Evolutionary conservation across 2,329 filamentous ascomycete species (phyloP).

Genomic region (Cryphonectria radicalis): DNA sequence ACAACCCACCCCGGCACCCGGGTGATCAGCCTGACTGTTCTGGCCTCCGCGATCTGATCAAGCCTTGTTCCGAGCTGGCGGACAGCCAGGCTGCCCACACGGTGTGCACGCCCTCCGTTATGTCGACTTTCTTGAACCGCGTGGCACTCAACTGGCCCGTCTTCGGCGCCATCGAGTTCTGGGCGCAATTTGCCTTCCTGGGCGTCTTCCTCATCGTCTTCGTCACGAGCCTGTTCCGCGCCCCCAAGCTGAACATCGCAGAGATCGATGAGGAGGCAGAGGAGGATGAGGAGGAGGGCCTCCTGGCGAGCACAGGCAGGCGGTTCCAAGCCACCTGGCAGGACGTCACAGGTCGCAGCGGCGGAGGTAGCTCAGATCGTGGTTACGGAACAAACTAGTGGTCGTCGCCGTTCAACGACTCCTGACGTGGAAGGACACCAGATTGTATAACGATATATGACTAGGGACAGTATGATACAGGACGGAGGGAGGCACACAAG

Average conservation of each 20-base stretch:
- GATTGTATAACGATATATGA: constrained; percentile 6
- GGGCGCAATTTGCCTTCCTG: constrained; percentile 93
- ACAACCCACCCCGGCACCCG: constrained; percentile 65
- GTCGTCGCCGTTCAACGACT: background rate
- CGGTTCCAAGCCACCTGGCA: constrained; percentile 88
- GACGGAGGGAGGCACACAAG: constrained; percentile 8
- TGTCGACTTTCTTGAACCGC: constrained; percentile 91
- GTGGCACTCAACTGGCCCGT: constrained; percentile 94
- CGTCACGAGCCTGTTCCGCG: constrained; percentile 76
- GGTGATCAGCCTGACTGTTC: constrained; percentile 77
- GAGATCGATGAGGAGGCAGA: constrained; percentile 88
- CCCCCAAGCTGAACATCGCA: constrained; percentile 75
- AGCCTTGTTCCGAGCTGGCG: constrained; percentile 79
- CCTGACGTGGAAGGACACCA: constrained; percentile 8
- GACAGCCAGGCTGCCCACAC: constrained; percentile 71
- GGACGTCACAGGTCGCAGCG: constrained; percentile 70
- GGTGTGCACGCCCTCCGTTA: constrained; percentile 88
- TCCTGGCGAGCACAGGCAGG: constrained; percentile 81
- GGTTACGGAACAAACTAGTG: constrained; percentile 25
- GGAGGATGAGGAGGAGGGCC: constrained; percentile 89
- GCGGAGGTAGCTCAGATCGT: constrained; percentile 10
- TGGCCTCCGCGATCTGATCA: constrained; percentile 71
- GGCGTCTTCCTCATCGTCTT: constrained; percentile 83
- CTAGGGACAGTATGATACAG: background rate
- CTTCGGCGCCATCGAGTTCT: constrained; percentile 91